Evolutionary conservation across 768 basidiomycete genomes (phyloP).

Genomic region (Mycena rebaudengoi): DNA sequence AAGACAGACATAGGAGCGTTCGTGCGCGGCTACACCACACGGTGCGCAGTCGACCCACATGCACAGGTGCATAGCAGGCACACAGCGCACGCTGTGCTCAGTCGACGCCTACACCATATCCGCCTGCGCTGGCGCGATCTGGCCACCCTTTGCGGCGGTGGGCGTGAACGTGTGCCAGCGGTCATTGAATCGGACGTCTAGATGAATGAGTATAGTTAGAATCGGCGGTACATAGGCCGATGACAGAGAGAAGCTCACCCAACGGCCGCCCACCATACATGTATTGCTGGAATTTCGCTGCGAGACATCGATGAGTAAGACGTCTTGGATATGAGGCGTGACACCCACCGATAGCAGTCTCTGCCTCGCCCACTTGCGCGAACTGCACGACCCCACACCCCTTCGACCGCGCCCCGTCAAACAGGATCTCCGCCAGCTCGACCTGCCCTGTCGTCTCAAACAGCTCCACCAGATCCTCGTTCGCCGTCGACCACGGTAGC

Average conservation of each 20-base stretch:
- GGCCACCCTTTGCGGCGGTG: constrained; percentile 88
- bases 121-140: constrained; percentile 70
- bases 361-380: constrained; percentile 84
- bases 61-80: no score
- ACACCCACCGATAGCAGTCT: constrained; percentile 86
- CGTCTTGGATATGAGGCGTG: background rate
- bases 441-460: constrained; percentile 98
- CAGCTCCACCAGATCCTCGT: constrained; percentile 96
- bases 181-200: constrained; percentile 94
- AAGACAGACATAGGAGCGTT: no score
- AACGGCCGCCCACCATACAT: constrained; percentile 93
- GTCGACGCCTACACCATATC: constrained; percentile 45
- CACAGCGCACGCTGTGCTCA: no score
- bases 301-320: constrained; percentile 3
- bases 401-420: constrained; percentile 91
- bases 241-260: constrained; percentile 54
- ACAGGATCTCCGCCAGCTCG: constrained; percentile 93
- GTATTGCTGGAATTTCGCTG: constrained; percentile 94
- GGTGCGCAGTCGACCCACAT: no score
- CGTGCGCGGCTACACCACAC: no score
- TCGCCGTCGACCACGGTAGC: constrained; percentile 99
- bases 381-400: constrained; percentile 98
- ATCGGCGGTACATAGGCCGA: background rate
- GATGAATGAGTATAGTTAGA: background rate
- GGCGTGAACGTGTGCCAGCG: constrained; percentile 95